These are phyloP conservation scores for Trichoderma endophyticum DNA, from an alignment of 2,329 filamentous ascomycete species.

Conservation along the genomic window DNA sequence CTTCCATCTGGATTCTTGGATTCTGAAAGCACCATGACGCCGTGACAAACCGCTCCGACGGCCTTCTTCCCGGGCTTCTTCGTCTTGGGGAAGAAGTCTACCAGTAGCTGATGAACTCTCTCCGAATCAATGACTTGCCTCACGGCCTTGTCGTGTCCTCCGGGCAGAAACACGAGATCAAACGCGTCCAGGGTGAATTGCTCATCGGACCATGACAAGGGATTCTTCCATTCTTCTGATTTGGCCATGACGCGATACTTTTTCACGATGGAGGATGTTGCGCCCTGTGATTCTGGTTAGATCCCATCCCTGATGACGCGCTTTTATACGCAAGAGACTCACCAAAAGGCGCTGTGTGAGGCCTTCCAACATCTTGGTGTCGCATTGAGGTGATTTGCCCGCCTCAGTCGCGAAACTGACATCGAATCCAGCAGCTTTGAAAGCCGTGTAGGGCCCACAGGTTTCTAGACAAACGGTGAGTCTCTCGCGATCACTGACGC, in stretches of 20 bases:
- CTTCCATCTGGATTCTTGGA: conserved; percentile 40
- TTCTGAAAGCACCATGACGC: conserved; percentile 48
- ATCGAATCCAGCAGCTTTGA: conserved; percentile 46
- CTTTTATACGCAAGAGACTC: conserved; percentile 18
- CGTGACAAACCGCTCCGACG: conserved; percentile 51
- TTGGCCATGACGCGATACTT: conserved; percentile 44
- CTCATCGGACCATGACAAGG: conserved; percentile 43
- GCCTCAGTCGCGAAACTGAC: conserved; percentile 50
- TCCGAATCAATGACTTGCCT: conserved; percentile 50
- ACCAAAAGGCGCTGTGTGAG: conserved; percentile 49
- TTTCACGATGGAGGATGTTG: conserved; percentile 38
- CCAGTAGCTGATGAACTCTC: conserved; percentile 42
- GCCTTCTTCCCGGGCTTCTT: conserved; percentile 42
- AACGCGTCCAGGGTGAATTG: conserved; percentile 44
- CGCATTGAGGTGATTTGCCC: conserved; percentile 46
- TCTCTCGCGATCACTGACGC: not conserved
- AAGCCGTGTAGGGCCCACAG: conserved; percentile 46
- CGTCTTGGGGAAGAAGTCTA: conserved; percentile 47
- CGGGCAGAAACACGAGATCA: conserved; percentile 49
- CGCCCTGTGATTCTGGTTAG: conserved; percentile 36
- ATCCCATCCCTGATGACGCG: not conserved
- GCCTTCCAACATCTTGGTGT: conserved; percentile 48
- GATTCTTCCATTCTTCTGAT: conserved; percentile 41
- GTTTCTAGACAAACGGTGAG: conserved; percentile 39
- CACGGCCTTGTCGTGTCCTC: conserved; percentile 52